Evolutionary conservation across 2,329 filamentous ascomycete genomes (phyloP), one percentile per base, ranked within the genome.

Genomic region (Fusarium multiceps): DNA sequence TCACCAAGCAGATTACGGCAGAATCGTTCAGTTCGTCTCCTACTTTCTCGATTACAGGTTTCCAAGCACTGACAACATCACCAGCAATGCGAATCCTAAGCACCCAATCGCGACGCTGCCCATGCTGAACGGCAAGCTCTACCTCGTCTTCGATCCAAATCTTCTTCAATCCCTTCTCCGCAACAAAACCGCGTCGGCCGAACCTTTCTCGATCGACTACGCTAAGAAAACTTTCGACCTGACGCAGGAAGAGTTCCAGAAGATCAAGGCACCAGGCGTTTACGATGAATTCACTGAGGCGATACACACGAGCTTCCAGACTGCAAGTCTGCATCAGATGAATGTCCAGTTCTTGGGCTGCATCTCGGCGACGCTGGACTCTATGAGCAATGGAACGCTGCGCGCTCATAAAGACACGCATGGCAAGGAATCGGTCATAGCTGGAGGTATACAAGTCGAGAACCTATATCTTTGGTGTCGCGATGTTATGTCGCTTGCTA

Each of bases 121-220:
- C 13, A 82, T 85, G 74, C 74, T 84, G 27, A 79, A 75, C 49
- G 73, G 77, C 40, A 82, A 82, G 55, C 73, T 83, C 23, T 87
- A 87, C 70, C 69, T 81, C n/a, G 78, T 85, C 23, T 81, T 76
- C 45, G 78, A 79, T 7, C 80, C 84, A 3, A 53, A 72, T 2
- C 69, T 86, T 6, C 75, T 82, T 18, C 77, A 79, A 25, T 71
- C 78, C 9, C 78, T 81, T 14, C 78, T 83, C 34, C 80, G 82
- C 23, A 77, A 76, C 21, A 80, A 81, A 41, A 76, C 78, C 23
- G 73, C 85, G 23, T 79, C 78, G 1, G 84, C 85, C 68, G 80
- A 82, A 37, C 79, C 80, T 2, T 77, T 86, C 32, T 76, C 80
- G 18, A 64, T 78, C 4, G 77, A 81, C 7, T 78, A 82, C 5